Percentiles rank a stretch among this genome's conserved stretches.
These are phyloP conservation scores for Aspergillus olivimuriae DNA, from an alignment of 495 filamentous ascomycete species.

Conservation along the genomic window DNA sequence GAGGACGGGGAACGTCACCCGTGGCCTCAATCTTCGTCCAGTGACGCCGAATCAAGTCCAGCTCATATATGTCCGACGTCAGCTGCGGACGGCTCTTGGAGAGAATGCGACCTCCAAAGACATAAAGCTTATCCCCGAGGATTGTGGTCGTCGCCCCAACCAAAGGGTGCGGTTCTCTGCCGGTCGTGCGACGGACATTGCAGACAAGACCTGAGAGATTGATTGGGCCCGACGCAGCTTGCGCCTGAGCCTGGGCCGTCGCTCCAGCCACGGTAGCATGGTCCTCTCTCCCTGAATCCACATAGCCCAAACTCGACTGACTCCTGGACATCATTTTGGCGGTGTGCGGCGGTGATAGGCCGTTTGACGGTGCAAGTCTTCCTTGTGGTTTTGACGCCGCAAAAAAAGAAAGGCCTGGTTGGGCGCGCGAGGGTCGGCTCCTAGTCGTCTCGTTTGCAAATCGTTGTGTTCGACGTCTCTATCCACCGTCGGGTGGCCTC, in stretches of 20 bases:
- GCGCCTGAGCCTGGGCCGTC: slow-evolving; percentile 25
- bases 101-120: slow-evolving; percentile 86
- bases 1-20: slow-evolving; percentile 80
- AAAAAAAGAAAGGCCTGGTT: too few relatives aligned
- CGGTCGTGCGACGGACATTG: slow-evolving; percentile 88
- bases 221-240: slow-evolving; percentile 41
- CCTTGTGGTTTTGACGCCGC: too few relatives aligned
- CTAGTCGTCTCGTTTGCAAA: too few relatives aligned
- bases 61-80: slow-evolving; percentile 84
- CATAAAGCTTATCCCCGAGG: slow-evolving; percentile 88
- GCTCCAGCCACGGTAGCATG: slow-evolving; percentile 23
- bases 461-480: too few relatives aligned
- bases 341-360: background rate
- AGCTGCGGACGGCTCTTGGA: slow-evolving; percentile 76
- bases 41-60: slow-evolving; percentile 84
- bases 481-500: too few relatives aligned
- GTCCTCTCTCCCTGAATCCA: slow-evolving; percentile 32
- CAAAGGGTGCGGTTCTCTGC: slow-evolving; percentile 80
- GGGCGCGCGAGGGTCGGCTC: too few relatives aligned
- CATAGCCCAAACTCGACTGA: slow-evolving; percentile 38
- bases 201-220: slow-evolving; percentile 85
- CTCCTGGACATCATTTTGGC: slow-evolving; percentile 40
- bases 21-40: slow-evolving; percentile 83
- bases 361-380: background rate
- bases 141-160: slow-evolving; percentile 96